These are phyloP conservation scores for Saturnispora dispora DNA, from an alignment of 805 yeast genomes.

Conservation along the genomic window DNA sequence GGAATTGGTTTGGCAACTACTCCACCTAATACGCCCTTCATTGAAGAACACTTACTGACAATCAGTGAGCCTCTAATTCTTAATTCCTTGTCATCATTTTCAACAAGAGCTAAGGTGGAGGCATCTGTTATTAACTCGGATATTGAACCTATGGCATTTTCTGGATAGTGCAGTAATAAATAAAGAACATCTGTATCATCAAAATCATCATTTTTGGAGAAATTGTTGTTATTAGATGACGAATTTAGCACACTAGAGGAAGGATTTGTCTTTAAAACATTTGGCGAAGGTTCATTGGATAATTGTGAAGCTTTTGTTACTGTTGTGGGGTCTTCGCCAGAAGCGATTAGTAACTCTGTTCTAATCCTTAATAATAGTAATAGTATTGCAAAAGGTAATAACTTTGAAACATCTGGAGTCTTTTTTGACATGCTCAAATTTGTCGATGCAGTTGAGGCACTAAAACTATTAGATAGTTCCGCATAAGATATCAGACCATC, in stretches of 20 bases:
- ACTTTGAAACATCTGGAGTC: conserved; percentile 10
- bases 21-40: conserved; percentile 6
- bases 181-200: conserved; percentile 46
- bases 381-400: conserved; percentile 35
- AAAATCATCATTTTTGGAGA: not conserved
- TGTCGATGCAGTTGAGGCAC: conserved; percentile 5
- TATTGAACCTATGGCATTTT: not conserved
- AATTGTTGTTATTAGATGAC: not conserved
- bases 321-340: conserved; percentile 3
- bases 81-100: conserved; percentile 5
- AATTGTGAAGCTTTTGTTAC: not conserved
- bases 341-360: conserved; percentile 8
- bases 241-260: not conserved
- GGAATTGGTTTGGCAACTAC: not conserved
- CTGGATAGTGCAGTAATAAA: conserved; percentile 42
- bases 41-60: conserved; percentile 1
- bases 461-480: conserved; percentile 8
- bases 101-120: conserved; percentile 5
- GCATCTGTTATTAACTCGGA: conserved; percentile 10
- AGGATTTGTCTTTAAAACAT: not conserved
- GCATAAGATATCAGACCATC: conserved; percentile 34
- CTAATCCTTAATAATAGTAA: conserved; percentile 27
- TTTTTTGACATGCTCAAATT: not conserved
- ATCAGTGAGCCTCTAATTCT: conserved; percentile 1
- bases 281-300: not conserved